Evolutionary conservation across 2,329 filamentous ascomycete genomes (phyloP), one percentile per base, ranked within the genome.

Genomic region (Talaromyces sp.): DNA sequence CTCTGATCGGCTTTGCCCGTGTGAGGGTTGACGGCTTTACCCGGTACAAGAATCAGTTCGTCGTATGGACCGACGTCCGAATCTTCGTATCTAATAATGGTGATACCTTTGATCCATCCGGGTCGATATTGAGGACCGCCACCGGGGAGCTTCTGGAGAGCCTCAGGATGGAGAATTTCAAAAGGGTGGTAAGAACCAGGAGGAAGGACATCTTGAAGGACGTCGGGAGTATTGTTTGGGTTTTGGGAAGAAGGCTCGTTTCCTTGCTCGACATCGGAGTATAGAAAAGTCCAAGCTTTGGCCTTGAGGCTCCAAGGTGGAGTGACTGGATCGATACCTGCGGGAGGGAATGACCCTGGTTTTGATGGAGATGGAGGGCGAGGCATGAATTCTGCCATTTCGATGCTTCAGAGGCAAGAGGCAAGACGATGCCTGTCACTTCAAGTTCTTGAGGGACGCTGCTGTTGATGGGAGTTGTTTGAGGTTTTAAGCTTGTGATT

Each of bases 261-360:
- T 14, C 3, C 14, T 13, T 27, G 11, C 20, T 30, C 40, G 20
- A 17, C 11, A 16, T 42, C 22, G 16, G 40, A 27, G 20, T 42
- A 42, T 19, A 42, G 40, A 17, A 42, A 42, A 27, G 40, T 42
- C 40, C 40, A 42, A 11, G 40, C 40, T 30, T 42, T 42, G 20
- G 40, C 40, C 22, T 42, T 42, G 19, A 42, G 40, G 19, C 4
- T 42, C 40, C 40, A 42, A n/a, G 40, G 40, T 27, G 40, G 40
- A 27, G 40, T 20, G 2, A 42, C 40, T 42, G 40, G 40, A 9
- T 27, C 16, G 22, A 4, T 9, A 10, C 29, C 40, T 13, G 17
- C 17, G 40, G 40, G 40, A 7, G 40, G 40, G 24, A 42, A 42
- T 16, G 40, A 42, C 13, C 40, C 40, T 27, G 40, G 40, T 16